These are phyloP conservation scores for Epichloe sp. DNA, from an alignment of 2,329 filamentous ascomycete genomes.

Conservation along the genomic window DNA sequence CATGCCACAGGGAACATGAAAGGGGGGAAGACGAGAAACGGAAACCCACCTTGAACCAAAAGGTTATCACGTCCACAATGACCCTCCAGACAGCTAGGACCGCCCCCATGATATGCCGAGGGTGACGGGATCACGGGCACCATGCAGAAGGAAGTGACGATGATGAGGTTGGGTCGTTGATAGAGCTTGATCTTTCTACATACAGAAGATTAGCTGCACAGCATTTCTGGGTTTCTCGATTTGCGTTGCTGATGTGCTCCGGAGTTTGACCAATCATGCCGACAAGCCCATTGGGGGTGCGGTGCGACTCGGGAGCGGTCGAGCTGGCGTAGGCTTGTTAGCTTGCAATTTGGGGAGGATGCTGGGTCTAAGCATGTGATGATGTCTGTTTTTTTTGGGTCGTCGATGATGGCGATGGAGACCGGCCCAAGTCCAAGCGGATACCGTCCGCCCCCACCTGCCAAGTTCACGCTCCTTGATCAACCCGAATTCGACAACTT, in stretches of 20 bases:
- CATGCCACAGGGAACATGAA: slow-evolving; percentile 8
- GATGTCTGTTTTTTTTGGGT: slow-evolving; percentile 7
- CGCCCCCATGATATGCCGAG: slow-evolving; percentile 29
- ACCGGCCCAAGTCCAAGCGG: neutral
- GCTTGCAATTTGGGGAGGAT: neutral
- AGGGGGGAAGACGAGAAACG: neutral
- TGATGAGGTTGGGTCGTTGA: neutral
- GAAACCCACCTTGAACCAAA: slow-evolving; percentile 46
- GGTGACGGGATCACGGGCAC: slow-evolving; percentile 16
- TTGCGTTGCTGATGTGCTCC: neutral
- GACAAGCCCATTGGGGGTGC: neutral
- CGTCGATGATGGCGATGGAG: neutral
- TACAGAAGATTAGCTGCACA: neutral
- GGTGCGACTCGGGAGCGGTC: neutral
- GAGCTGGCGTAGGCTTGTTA: neutral
- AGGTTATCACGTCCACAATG: slow-evolving; percentile 46
- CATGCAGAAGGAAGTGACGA: slow-evolving; percentile 1
- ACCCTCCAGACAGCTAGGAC: slow-evolving; percentile 40
- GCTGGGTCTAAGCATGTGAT: slow-evolving; percentile 15
- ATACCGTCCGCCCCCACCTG: neutral
- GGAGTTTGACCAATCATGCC: neutral
- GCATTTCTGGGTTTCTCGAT: neutral
- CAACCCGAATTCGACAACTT: neutral
- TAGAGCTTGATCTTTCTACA: neutral
- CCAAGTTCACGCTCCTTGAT: neutral